These are phyloP conservation scores for Scheffersomyces illinoinensis DNA, from an alignment of 1,139 yeast genomes.

Conservation along the genomic window DNA sequence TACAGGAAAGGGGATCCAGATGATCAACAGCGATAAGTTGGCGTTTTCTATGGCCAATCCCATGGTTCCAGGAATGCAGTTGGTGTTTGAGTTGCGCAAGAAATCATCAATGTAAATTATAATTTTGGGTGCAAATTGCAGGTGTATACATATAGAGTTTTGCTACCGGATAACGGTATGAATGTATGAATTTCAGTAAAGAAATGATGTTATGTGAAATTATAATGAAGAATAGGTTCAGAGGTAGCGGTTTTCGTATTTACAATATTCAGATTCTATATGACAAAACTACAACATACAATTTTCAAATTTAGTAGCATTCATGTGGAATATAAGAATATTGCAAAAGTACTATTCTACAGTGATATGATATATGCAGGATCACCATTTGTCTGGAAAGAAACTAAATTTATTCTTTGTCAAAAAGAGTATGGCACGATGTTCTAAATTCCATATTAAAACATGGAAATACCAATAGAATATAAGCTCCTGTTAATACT, in stretches of 20 bases:
- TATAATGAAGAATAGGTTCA: neutral
- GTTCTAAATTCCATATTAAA: too few species aligned
- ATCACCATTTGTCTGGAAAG: too few species aligned
- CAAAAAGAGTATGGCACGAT: too few species aligned
- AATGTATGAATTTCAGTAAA: neutral
- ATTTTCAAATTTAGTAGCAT: neutral
- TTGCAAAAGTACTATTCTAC: too few species aligned
- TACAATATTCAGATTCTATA: too few species aligned
- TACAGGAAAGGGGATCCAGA: constrained; percentile 63
- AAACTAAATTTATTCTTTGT: too few species aligned
- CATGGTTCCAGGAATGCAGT: constrained; percentile 59
- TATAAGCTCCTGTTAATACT: too few species aligned
- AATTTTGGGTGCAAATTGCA: neutral
- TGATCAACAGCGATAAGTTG: constrained; percentile 47
- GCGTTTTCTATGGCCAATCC: constrained; percentile 73
- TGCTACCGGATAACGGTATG: neutral
- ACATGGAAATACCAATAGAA: too few species aligned
- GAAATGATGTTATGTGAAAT: neutral
- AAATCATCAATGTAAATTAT: neutral
- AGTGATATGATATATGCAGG: too few species aligned
- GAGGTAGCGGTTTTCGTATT: neutral
- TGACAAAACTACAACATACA: neutral
- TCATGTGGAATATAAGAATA: too few species aligned
- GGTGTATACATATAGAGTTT: neutral
- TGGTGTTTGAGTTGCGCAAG: constrained; percentile 33